Percentiles rank a stretch among this genome's conserved stretches.
phyloP scores from a whole-genome alignment of 257 asterid species.

The Gentiana straminea region DNA sequence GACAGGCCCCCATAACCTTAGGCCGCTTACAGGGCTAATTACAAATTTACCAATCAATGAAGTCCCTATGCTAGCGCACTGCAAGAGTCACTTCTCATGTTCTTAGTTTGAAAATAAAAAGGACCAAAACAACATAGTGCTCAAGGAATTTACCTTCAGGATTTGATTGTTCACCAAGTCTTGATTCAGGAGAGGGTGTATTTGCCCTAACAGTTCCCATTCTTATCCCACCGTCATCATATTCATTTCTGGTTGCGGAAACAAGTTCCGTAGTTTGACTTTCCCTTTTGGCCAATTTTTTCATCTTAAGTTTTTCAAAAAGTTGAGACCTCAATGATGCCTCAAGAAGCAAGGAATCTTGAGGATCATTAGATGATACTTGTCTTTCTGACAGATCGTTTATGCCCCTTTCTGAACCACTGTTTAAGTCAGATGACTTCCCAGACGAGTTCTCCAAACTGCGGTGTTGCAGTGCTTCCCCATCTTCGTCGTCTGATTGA shows the following conservation, averaged over 20 bases:
- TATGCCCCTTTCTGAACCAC: constrained; percentile 14
- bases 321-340: constrained; percentile 47
- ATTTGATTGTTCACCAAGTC: constrained; percentile 13
- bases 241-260: constrained; percentile 17
- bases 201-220: constrained; percentile 9
- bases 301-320: constrained; percentile 26
- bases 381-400: constrained; percentile 16
- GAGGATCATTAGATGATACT: constrained; percentile 13
- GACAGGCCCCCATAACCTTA: too few relatives aligned
- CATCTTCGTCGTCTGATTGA: constrained; percentile 24
- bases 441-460: constrained; percentile 13
- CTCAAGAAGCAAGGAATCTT: constrained; percentile 38
- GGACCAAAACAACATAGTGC: constrained; percentile 1
- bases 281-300: constrained; percentile 19
- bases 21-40: too few relatives aligned
- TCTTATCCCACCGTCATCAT: constrained; percentile 12
- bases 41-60: too few relatives aligned
- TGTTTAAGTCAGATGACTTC: constrained; percentile 9
- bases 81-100: too few relatives aligned
- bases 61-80: too few relatives aligned
- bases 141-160: constrained; percentile 18
- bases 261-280: constrained; percentile 11
- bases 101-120: neutral
- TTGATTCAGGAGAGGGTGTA: constrained; percentile 9
- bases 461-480: constrained; percentile 9